Conservation (phyloP, 2,329 filamentous ascomycete species). For the Penicillium nordicum region DNA sequence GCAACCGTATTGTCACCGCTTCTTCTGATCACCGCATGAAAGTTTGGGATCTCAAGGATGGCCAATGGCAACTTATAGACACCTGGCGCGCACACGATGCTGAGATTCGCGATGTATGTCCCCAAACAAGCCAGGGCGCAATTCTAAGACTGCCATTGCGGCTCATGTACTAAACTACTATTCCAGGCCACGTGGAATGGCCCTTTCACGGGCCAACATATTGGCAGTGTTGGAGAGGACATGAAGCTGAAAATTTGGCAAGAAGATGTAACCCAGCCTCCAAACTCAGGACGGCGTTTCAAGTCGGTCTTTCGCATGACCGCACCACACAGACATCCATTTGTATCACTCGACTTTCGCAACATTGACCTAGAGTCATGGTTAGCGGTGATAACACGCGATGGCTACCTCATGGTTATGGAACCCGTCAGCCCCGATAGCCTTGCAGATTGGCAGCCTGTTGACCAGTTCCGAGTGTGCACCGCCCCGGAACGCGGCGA, state of each 20-base stretch:
- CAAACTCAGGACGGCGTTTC: constrained; percentile 73
- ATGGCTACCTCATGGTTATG: constrained; percentile 74
- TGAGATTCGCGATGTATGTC: constrained; percentile 77
- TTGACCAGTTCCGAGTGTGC: constrained; percentile 75
- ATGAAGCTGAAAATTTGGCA: constrained; percentile 90
- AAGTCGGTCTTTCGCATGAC: constrained; percentile 62
- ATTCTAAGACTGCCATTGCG: not conserved
- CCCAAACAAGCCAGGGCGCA: constrained; percentile 18
- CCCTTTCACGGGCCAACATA: constrained; percentile 79
- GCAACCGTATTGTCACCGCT: constrained; percentile 84
- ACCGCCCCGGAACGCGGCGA: constrained; percentile 71
- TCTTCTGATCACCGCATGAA: constrained; percentile 91
- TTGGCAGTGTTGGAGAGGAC: constrained; percentile 85
- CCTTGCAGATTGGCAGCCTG: constrained; percentile 67
- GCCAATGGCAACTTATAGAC: constrained; percentile 75
- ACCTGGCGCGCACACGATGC: constrained; percentile 87
- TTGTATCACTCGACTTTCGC: constrained; percentile 79
- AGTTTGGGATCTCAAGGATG: constrained; percentile 76
- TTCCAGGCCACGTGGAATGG: constrained; percentile 86
- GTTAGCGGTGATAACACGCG: constrained; percentile 77
- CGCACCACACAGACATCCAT: constrained; percentile 66
- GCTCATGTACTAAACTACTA: constrained; percentile 19
- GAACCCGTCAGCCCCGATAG: constrained; percentile 84
- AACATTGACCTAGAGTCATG: constrained; percentile 80
- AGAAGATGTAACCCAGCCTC: constrained; percentile 77